These are phyloP conservation scores for Amphichorda felina DNA, from an alignment of 2,329 filamentous ascomycete species.

Conservation along the genomic window DNA sequence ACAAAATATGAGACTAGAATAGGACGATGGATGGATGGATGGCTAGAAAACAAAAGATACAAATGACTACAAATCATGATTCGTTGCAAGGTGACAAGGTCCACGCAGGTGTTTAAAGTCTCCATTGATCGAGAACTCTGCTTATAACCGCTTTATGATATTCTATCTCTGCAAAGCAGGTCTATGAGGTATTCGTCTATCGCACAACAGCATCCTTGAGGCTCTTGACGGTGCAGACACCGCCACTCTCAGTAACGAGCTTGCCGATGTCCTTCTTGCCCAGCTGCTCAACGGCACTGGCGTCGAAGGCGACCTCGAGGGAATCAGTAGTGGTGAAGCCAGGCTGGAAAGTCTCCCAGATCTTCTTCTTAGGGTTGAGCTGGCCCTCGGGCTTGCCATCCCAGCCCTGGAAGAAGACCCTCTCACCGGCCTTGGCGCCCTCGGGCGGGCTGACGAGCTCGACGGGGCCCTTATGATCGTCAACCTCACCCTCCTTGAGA, in stretches of 20 bases:
- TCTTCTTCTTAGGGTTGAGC: slow-evolving; percentile 98
- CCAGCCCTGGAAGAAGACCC: slow-evolving; percentile 91
- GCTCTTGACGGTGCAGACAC: slow-evolving; percentile 71
- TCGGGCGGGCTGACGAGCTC: slow-evolving; percentile 81
- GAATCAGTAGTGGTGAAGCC: slow-evolving; percentile 82
- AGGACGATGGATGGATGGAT: too few species aligned
- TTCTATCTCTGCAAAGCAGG: too few species aligned
- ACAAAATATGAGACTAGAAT: too few species aligned
- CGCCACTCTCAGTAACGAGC: slow-evolving; percentile 66
- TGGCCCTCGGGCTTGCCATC: slow-evolving; percentile 84
- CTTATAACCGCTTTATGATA: too few species aligned
- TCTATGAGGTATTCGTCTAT: too few species aligned
- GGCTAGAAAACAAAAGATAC: too few species aligned
- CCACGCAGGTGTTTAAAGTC: too few species aligned
- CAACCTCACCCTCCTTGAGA: slow-evolving; percentile 67
- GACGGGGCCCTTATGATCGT: slow-evolving; percentile 79
- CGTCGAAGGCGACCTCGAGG: slow-evolving; percentile 81
- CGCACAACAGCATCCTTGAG: slow-evolving; percentile 73
- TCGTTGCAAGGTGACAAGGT: too few species aligned
- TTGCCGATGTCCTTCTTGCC: slow-evolving; percentile 56
- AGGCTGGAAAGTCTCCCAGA: slow-evolving; percentile 94
- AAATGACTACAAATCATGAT: too few species aligned
- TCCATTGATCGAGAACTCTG: too few species aligned
- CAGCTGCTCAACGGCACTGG: slow-evolving; percentile 61
- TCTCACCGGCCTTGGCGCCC: slow-evolving; percentile 69